phyloP scores from a whole-genome alignment of 805 yeast species.

The Spencermartinsiella europaea region DNA sequence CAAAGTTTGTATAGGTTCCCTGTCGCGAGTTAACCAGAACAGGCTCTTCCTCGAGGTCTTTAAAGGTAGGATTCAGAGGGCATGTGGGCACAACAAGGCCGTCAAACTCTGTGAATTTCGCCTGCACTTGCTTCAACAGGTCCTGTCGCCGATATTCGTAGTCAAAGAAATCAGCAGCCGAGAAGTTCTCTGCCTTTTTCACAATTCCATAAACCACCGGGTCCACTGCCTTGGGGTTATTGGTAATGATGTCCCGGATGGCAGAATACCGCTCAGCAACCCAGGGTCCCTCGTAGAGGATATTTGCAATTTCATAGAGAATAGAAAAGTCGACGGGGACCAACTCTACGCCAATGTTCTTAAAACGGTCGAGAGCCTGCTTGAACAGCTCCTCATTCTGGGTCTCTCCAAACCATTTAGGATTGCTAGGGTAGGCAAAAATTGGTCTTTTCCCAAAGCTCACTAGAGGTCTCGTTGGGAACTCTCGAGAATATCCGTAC shows the following conservation, averaged over 20 bases:
- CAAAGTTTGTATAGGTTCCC: conserved; percentile 98
- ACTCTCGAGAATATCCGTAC: conserved; percentile 75
- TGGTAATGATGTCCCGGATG: conserved; percentile 58
- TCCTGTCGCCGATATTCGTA: conserved; percentile 84
- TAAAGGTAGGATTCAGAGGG: conserved; percentile 83
- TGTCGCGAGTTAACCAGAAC: conserved; percentile 78
- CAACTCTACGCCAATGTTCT: conserved; percentile 53
- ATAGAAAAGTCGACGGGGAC: conserved; percentile 68
- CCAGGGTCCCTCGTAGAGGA: conserved; percentile 98
- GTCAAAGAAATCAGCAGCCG: conserved; percentile 80
- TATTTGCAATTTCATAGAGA: conserved; percentile 72
- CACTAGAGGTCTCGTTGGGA: conserved; percentile 62
- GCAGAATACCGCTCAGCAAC: conserved; percentile 93
- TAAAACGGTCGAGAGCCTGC: conserved; percentile 52
- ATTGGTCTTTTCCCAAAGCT: conserved; percentile 55
- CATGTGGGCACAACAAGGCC: conserved; percentile 88
- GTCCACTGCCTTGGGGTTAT: conserved; percentile 73
- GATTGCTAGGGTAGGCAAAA: conserved; percentile 69
- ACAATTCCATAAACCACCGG: conserved; percentile 79
- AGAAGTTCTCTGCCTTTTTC: conserved; percentile 66
- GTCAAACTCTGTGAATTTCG: conserved; percentile 56
- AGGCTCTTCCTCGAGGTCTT: conserved; percentile 70
- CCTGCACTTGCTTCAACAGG: conserved; percentile 59
- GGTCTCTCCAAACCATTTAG: conserved; percentile 64
- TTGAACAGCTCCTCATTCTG: conserved; percentile 69